phyloP scores from a whole-genome alignment of 2,329 filamentous ascomycete species.

The Blastomyces gilchristii region DNA sequence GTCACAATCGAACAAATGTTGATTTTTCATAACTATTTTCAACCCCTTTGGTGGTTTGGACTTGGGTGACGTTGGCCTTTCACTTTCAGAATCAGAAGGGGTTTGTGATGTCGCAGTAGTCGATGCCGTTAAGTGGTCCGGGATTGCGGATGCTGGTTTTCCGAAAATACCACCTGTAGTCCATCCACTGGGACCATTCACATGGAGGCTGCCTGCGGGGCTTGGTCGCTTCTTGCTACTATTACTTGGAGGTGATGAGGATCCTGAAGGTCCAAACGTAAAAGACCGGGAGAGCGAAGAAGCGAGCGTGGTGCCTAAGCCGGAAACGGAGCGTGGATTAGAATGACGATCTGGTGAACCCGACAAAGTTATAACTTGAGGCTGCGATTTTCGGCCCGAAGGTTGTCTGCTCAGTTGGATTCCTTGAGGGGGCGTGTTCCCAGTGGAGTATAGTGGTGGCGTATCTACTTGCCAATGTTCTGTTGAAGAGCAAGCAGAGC shows the following conservation, averaged over 20 bases:
- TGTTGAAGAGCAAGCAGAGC: slow-evolving; percentile 42
- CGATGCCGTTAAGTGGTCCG: slow-evolving; percentile 24
- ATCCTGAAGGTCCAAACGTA: slow-evolving; percentile 34
- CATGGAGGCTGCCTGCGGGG: slow-evolving; percentile 28
- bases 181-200: slow-evolving; percentile 24
- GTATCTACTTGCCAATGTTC: slow-evolving; percentile 43
- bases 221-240: slow-evolving; percentile 29
- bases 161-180: slow-evolving; percentile 18
- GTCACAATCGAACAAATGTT: slow-evolving; percentile 46
- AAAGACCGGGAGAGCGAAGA: slow-evolving; percentile 39
- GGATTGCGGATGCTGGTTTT: slow-evolving; percentile 20
- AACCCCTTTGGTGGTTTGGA: slow-evolving; percentile 24
- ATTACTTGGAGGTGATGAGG: slow-evolving; percentile 31
- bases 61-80: slow-evolving; percentile 24
- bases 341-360: slow-evolving; percentile 35
- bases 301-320: slow-evolving; percentile 34
- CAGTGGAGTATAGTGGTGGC: slow-evolving; percentile 43
- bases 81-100: slow-evolving; percentile 31
- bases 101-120: slow-evolving; percentile 24
- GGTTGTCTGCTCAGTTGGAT: slow-evolving; percentile 34
- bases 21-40: slow-evolving; percentile 46
- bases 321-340: slow-evolving; percentile 30
- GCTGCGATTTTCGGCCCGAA: slow-evolving; percentile 34
- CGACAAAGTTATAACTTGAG: slow-evolving; percentile 30
- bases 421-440: slow-evolving; percentile 42